phyloP scores from a whole-genome alignment of 306 rosid genomes.

The Vigna hirtella region DNA sequence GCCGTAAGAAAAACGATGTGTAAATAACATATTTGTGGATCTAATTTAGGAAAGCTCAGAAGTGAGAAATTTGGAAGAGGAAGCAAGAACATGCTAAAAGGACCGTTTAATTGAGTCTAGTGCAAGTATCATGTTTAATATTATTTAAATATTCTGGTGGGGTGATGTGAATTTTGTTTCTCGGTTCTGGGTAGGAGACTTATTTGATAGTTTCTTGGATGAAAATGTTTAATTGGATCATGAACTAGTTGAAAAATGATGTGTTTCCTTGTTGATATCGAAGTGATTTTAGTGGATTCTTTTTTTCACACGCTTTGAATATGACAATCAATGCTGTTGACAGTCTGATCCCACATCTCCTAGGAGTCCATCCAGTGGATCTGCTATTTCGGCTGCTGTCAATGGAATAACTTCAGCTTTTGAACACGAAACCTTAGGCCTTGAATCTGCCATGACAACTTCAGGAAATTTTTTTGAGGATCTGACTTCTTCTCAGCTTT shows the following conservation, averaged over 20 bases:
- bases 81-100: conserved; percentile 1
- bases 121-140: background rate
- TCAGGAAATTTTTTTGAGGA: conserved; percentile 83
- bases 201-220: conserved; percentile 7
- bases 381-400: conserved; percentile 53
- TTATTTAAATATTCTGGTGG: background rate
- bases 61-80: background rate
- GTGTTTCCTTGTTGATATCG: background rate
- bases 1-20: background rate
- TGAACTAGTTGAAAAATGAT: conserved; percentile 1
- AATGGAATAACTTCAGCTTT: conserved; percentile 46
- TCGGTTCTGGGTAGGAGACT: background rate
- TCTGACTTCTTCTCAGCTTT: conserved; percentile 78
- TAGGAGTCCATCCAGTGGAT: conserved; percentile 59
- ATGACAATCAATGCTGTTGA: conserved; percentile 39
- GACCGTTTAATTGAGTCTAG: background rate
- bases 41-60: background rate
- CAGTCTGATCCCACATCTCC: conserved; percentile 83
- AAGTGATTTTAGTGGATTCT: conserved; percentile 12
- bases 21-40: background rate
- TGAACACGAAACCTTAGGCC: conserved; percentile 49
- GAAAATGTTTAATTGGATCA: conserved; percentile 15
- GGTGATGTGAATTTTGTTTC: conserved; percentile 4
- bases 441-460: conserved; percentile 67
- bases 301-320: conserved; percentile 36